Base-by-base conservation (phyloP, 2,329 filamentous ascomycete genomes). In the Calonectria pseudoturangicola region DNA sequence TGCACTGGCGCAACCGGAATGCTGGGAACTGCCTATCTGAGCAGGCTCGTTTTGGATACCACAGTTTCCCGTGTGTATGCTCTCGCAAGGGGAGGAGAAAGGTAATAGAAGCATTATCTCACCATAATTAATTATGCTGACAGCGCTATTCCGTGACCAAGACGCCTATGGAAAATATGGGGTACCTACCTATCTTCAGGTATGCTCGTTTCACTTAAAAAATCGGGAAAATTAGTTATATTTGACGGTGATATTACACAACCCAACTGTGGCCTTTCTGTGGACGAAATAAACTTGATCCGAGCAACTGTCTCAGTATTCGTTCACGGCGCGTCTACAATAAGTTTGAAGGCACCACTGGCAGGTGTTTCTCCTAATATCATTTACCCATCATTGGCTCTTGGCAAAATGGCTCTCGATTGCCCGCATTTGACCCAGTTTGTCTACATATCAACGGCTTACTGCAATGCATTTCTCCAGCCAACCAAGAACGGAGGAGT, bases 401-500 rank as follows among this genome's bases (percentile, higher is more conserved):
- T 58, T 39, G 54, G 3, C 5, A 58, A 58, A 41, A 39, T 58
- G 54, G 33, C 54, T 9, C 54, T 58, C 4, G 54, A 18, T 7
- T 58, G 54, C 13, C 30, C 30, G 9, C 18, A 36, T 3, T 15
- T 58, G 30, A 28, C 12, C 9, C 30, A 41, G n/a, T 58, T 58
- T 58, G 54, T 58, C 7, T 58, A 58, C 33, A 10, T 58, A 13
- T 58, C 54, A 18, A 58, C 54, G 16, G 54, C 54, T 15, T 36
- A 39, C 21, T 25, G 3, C 33, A 36, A n/a, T 13, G 13, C 30
- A 12, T 58, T 58, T 15, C 54, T 58, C 8, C 12, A 41, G 12
- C 8, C 18, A 5, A 58, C 54, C 3, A 58, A 12, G 15, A 30
- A 58, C 4, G 54, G 54, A 58, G 39, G 4, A 7, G 10, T 58